phyloP scores from a whole-genome alignment of 2,329 filamentous ascomycete species.

The Cytospora paraplurivora region DNA sequence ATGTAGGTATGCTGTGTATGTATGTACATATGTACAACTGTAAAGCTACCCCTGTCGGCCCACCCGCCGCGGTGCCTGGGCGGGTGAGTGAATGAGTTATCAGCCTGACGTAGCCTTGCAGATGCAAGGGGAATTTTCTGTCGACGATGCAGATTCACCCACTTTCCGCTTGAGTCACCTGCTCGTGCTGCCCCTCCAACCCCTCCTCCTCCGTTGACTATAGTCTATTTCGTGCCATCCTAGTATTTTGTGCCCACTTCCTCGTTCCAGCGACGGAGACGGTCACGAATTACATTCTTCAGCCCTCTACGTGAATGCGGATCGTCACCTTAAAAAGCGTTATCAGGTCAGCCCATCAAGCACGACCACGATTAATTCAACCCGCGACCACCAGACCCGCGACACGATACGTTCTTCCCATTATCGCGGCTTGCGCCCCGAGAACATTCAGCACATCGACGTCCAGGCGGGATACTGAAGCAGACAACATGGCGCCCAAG shows the following conservation, averaged over 20 bases:
- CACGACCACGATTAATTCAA: constrained; percentile 18
- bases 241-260: constrained; percentile 7
- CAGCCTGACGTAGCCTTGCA: constrained; percentile 16
- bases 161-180: constrained; percentile 22
- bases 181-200: constrained; percentile 1
- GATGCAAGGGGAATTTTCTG: constrained; percentile 1
- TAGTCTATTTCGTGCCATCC: not conserved
- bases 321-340: constrained; percentile 17
- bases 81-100: not conserved
- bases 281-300: not conserved
- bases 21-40: not conserved
- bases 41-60: not conserved
- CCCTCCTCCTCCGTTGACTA: constrained; percentile 3
- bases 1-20: not conserved
- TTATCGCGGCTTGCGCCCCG: not conserved
- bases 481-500: constrained; percentile 26
- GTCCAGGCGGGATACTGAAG: not conserved
- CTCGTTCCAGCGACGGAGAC: constrained; percentile 19
- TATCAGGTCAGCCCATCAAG: constrained; percentile 14
- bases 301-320: constrained; percentile 21
- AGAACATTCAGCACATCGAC: constrained; percentile 4
- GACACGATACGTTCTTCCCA: not conserved
- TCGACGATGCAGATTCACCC: constrained; percentile 11
- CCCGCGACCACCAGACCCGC: not conserved
- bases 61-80: not conserved